These are phyloP conservation scores for Vaccinium corymbosum DNA, from an alignment of 148 eudicot genomes.

Conservation along the genomic window DNA sequence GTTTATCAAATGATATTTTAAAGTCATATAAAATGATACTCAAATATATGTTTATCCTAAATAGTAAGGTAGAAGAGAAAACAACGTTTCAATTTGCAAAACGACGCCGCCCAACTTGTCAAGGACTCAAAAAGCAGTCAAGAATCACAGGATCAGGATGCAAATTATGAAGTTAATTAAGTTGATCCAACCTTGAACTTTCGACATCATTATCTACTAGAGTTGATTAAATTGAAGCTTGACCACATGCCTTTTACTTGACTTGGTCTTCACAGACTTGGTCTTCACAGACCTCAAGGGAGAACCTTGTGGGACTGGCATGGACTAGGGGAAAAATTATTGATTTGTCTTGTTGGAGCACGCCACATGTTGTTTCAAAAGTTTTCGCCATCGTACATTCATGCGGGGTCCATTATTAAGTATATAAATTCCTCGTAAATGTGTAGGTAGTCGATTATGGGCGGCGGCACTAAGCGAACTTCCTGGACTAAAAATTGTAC, in stretches of 20 bases:
- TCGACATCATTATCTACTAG: neutral
- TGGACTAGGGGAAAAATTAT: too few relatives aligned
- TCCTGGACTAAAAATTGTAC: too few relatives aligned
- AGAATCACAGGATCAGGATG: neutral
- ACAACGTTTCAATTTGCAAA: neutral
- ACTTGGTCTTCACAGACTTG: conserved; percentile 1
- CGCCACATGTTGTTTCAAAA: neutral
- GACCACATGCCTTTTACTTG: neutral
- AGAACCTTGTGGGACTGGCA: neutral
- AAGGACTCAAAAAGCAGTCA: neutral
- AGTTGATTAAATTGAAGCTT: neutral
- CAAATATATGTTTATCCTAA: too few relatives aligned
- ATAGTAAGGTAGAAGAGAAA: neutral
- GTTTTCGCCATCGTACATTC: neutral
- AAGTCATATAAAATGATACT: too few relatives aligned
- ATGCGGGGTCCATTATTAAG: neutral
- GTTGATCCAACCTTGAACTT: neutral
- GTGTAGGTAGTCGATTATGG: too few relatives aligned
- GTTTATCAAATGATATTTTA: too few relatives aligned
- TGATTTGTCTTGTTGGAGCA: neutral
- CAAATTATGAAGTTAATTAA: neutral
- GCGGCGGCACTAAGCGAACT: too few relatives aligned
- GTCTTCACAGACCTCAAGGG: neutral
- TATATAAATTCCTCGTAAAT: neutral
- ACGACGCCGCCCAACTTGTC: neutral